These are phyloP conservation scores for Scenedesmus sp. DNA, from an alignment of 163 green algal species.

Conservation along the genomic window DNA sequence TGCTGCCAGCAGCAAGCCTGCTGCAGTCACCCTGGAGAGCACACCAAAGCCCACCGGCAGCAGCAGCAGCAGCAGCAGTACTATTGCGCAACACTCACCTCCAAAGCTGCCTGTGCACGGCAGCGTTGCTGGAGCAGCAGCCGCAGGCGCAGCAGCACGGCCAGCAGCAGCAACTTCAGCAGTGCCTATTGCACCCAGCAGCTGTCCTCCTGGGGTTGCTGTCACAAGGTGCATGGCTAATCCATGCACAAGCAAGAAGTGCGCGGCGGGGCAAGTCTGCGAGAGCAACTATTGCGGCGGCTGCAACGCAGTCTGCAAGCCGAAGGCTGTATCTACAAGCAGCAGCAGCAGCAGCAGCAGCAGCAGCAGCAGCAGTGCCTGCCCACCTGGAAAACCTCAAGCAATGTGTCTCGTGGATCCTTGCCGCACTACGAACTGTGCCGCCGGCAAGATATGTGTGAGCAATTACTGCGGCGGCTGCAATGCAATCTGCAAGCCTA, in stretches of 20 bases:
- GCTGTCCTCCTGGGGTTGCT: neutral
- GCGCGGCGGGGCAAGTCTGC: neutral
- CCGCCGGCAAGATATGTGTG: neutral
- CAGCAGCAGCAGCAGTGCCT: neutral
- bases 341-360: neutral
- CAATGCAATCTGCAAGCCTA: neutral
- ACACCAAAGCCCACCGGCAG: neutral
- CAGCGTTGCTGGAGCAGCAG: neutral
- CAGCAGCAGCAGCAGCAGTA: neutral
- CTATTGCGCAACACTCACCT: neutral
- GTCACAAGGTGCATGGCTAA: neutral
- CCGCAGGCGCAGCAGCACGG: neutral
- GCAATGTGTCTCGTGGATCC: neutral
- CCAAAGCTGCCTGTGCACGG: neutral
- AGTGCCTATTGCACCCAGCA: neutral
- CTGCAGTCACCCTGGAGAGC: neutral
- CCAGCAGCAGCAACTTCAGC: neutral
- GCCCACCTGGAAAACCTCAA: neutral
- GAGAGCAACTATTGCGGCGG: slow-evolving; percentile 18
- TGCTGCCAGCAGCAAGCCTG: neutral
- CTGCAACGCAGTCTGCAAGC: slow-evolving; percentile 17
- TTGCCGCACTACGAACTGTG: neutral
- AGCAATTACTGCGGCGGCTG: neutral
- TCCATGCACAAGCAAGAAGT: slow-evolving; percentile 4
- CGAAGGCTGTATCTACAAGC: neutral